Evolutionary conservation across 768 basidiomycete species (phyloP), one percentile per base, ranked within the genome.

Genomic region (Lanmaoa pseudosensibilis): DNA sequence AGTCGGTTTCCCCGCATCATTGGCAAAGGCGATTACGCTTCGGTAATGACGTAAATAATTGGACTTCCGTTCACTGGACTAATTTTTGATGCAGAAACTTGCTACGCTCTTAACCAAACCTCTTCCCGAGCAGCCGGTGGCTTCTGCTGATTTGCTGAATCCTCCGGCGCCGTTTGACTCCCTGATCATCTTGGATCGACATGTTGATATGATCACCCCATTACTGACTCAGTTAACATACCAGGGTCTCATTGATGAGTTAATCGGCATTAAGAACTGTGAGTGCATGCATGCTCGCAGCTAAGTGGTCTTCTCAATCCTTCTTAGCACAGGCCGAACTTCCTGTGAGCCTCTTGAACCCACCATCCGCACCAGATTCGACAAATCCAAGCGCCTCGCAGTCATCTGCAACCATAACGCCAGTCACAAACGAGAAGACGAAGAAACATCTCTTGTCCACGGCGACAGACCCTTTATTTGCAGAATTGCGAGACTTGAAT

Each of bases 181-280:
- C 15, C 74, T 98, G 56, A 87, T 99, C 61, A 79, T 98, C 37
- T 64, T 99, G 55, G 97, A 99, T 70, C 85, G 97, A 46, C 85
- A 86, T 34, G 85, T 90, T 11, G 97, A 99, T 66, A 90, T 98
- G 90, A 86, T 98, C 56, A 97, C 97, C 0, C 94, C 97, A 2
- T 77, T 98, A 49, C 82, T 96, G 45, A 98, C 97, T 3, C 95
- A 98, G 66, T 77, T 98, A 54, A 99, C 97, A 0, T 98, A 98
- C 63, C 90, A 98, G 69, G 97, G 97, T 19, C 85, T 99, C 46
- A 80, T 98, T 34, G 97, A 98, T 67, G 97, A 99, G 70, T 75
- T 93, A 36, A 78, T 97, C 46, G 90, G 92, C 1, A 87, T 99
- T 58, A 89, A 83, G 71, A 94, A 97, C 66, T 89, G 95, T 93